Base-by-base conservation (phyloP, 2,329 filamentous ascomycete species). In the Hymenoscyphus scutula region DNA sequence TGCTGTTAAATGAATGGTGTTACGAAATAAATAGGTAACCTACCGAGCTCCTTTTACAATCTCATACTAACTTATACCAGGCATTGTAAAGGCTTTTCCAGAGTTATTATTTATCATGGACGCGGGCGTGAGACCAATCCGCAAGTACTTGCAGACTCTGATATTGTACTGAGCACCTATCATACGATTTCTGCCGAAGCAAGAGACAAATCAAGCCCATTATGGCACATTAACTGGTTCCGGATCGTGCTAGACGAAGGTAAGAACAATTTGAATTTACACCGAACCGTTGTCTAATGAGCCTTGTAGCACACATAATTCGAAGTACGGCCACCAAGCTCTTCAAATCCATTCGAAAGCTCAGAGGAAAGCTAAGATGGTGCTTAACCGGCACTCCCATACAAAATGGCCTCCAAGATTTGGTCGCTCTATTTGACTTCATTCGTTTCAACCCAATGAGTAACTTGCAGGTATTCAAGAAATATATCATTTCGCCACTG, bases 151-250 rank as follows among this genome's bases (percentile, higher is more conserved):
- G 65, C 69, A 11, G 58, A 76, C 25, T 71, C 71, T 1, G 78
- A 81, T 60, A 72, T 82, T 8, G 76, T 82, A 23, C 64, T 82
- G 1, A 80, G 79, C 2, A 82, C 80, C 0, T 83, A 82, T 62
- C 76, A 77, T 37, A 82, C 79, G 0, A 68, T 82, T 0, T 69
- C 76, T 5, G 67, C 74, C 1, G 79, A 82, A 34, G 68, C 65
- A 41, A 56, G 58, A 0, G 65, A 62, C 4, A 68, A 67, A 34
- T 64, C 58, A 1, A 70, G 69, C 30, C 58, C 67, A 0, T 66
- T 80, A 3, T 70, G 75, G 51, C 68, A 71, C 32, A 71, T 80
- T 5, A 69, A 71, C 2, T 82, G 78, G 78, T 79, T 75, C 64
- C 69, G 77, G 7, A 65, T 80, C 3, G 74, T 80, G 0, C 73